These are phyloP conservation scores for Thelephora ganbajun DNA, from an alignment of 768 basidiomycete species.

Conservation along the genomic window DNA sequence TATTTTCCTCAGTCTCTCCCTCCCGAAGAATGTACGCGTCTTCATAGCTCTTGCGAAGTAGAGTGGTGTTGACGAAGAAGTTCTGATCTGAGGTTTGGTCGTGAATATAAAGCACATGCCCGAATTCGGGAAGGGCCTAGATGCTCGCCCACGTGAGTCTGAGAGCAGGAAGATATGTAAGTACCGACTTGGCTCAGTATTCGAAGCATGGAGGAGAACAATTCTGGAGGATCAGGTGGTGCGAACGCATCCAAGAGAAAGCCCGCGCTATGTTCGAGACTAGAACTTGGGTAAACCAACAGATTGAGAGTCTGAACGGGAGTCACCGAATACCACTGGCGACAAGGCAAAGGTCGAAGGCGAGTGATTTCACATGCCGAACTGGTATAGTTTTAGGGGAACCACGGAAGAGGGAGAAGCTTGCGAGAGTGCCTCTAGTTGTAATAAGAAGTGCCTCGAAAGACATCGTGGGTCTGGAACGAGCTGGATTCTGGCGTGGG, in stretches of 20 bases:
- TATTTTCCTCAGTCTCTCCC: background rate
- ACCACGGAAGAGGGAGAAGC: too few species aligned
- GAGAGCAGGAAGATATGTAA: constrained; percentile 1
- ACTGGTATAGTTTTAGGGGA: too few species aligned
- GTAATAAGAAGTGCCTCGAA: too few species aligned
- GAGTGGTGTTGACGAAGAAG: constrained; percentile 34
- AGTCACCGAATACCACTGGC: constrained; percentile 29
- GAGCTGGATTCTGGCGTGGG: too few species aligned
- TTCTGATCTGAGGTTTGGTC: constrained; percentile 35
- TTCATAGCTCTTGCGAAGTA: constrained; percentile 5
- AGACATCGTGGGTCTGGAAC: too few species aligned
- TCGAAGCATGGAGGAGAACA: constrained; percentile 23
- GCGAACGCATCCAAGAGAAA: constrained; percentile 37
- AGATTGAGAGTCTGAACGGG: background rate
- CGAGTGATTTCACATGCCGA: constrained; percentile 16
- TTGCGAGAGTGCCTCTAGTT: too few species aligned
- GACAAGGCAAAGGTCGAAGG: constrained; percentile 27
- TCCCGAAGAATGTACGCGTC: constrained; percentile 7
- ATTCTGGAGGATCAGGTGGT: constrained; percentile 16
- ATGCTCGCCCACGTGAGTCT: background rate
- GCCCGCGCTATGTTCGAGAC: constrained; percentile 21
- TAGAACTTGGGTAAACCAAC: background rate
- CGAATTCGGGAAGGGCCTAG: constrained; percentile 20
- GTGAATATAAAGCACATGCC: constrained; percentile 27
- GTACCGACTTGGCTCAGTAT: constrained; percentile 24